Evolutionary conservation across 2,329 filamentous ascomycete genomes (phyloP), one percentile per base, ranked within the genome.

Genomic region (Pseudophaeomoniella oleicola): DNA sequence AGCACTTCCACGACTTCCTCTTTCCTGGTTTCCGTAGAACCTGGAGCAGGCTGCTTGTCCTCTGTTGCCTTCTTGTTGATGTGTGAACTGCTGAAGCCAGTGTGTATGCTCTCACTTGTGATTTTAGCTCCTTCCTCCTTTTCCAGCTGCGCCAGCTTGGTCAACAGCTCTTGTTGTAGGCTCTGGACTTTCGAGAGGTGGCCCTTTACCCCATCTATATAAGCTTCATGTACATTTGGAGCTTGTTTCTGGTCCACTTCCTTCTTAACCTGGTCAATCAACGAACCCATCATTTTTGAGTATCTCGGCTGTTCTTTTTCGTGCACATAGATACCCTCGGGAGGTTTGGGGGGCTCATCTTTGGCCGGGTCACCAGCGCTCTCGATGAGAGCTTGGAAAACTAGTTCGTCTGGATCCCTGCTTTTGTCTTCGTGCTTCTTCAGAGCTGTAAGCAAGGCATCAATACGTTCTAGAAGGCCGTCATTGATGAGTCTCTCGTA

Each of bases 221-320:
- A 94, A 36, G 72, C 78, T 34, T 72, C 67, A 53, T 82, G 86
- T 35, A 82, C 65, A 46, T 78, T 72, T 14, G 72, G 67, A 0
- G 72, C 68, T 42, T 79, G 75, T 58, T 81, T 81, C 53, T 86
- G 81, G 38, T 87, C 82, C 22, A 94, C 67, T 35, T 81, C 75
- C 46, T 83, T 76, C 59, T 94, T 94, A 30, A 96, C 86, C 58
- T 93, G 82, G 51, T 98, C 90, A 14, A 96, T 72, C 49, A 98
- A 60, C n/a, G 79, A 76, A n/a, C 83, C 83, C 81, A 98, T 87
- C 90, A 98, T 98, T 66, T 92, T 85, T 29, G 85, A 90, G 54
- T 94, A 98, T 11, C 78, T 81, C 1, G 83, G 84, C 48, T 83
- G 75, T 51, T 78, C 76, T 55, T 81, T 73, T 47, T 80, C 76